phyloP scores from a whole-genome alignment of 2,329 filamentous ascomycete species.

The Emergomyces africanus region DNA sequence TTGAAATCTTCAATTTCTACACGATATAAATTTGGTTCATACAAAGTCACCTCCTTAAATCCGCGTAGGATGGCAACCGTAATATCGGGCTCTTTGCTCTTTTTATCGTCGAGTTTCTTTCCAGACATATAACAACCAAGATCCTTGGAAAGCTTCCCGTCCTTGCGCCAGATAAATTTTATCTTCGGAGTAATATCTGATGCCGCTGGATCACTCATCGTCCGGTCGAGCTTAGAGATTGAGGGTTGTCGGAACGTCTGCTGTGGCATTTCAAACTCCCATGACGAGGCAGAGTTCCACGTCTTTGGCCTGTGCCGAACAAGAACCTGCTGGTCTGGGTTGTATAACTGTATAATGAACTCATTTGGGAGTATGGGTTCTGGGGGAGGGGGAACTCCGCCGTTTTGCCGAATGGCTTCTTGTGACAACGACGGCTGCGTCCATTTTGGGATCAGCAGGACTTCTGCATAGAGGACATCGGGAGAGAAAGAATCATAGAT shows the following conservation, averaged over 20 bases:
- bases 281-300: slow-evolving; percentile 68
- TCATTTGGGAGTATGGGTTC: slow-evolving; percentile 62
- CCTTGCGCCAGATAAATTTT: slow-evolving; percentile 78
- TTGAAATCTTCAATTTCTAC: slow-evolving; percentile 92
- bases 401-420: slow-evolving; percentile 61
- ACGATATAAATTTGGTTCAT: slow-evolving; percentile 81
- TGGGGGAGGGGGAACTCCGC: slow-evolving; percentile 51
- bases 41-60: slow-evolving; percentile 68
- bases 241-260: slow-evolving; percentile 73
- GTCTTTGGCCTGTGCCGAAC: slow-evolving; percentile 57
- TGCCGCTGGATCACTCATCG: slow-evolving; percentile 47
- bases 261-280: slow-evolving; percentile 88
- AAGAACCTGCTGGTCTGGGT: slow-evolving; percentile 71
- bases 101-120: slow-evolving; percentile 46
- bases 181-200: slow-evolving; percentile 54
- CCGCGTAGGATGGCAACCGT: slow-evolving; percentile 77
- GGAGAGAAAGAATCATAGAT: slow-evolving; percentile 71
- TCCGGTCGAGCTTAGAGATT: slow-evolving; percentile 62
- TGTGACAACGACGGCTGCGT: slow-evolving; percentile 67
- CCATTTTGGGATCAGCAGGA: slow-evolving; percentile 75
- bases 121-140: slow-evolving; percentile 81
- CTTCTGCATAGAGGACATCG: slow-evolving; percentile 76
- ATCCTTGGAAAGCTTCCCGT: slow-evolving; percentile 74
- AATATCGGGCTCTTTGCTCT: slow-evolving; percentile 87
- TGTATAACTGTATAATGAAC: slow-evolving; percentile 83